These are phyloP conservation scores for Ustilago loliicola DNA, from an alignment of 1,284 basidiomycete species.

Conservation along the genomic window DNA sequence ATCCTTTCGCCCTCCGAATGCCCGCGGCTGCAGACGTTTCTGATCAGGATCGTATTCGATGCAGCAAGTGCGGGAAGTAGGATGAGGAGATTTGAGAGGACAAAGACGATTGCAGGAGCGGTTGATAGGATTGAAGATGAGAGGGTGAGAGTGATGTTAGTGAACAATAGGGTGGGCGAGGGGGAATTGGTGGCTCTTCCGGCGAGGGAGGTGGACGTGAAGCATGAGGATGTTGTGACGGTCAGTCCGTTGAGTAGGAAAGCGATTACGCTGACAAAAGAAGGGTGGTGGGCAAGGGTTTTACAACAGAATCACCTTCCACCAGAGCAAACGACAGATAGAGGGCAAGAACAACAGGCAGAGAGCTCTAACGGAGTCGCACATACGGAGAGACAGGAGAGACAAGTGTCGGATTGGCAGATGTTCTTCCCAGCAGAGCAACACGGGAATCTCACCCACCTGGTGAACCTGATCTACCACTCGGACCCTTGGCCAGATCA, in stretches of 20 bases:
- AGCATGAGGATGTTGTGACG: not conserved
- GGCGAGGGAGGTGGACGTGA: not conserved
- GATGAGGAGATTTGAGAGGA: constrained; percentile 43
- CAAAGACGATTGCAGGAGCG: constrained; percentile 54
- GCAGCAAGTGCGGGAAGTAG: constrained; percentile 33
- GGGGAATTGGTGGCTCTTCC: constrained; percentile 26
- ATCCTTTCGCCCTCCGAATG: constrained; percentile 36
- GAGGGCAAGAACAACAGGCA: not conserved
- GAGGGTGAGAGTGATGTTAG: constrained; percentile 39
- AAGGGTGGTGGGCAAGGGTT: constrained; percentile 44
- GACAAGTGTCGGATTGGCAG: constrained; percentile 23
- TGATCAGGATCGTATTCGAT: constrained; percentile 47
- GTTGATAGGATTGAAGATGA: constrained; percentile 47
- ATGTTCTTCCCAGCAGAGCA: constrained; percentile 41
- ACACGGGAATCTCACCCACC: constrained; percentile 20
- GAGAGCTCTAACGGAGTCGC: not conserved
- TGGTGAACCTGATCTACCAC: constrained; percentile 36
- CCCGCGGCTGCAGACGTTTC: constrained; percentile 27
- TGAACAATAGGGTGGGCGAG: constrained; percentile 25
- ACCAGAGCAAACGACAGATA: not conserved
- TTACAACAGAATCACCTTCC: constrained; percentile 31
- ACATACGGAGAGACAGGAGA: constrained; percentile 7
- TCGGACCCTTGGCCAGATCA: constrained; percentile 43
- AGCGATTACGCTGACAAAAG: constrained; percentile 34
- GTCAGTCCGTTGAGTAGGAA: constrained; percentile 22